These are phyloP conservation scores for Citrus sp. DNA, from an alignment of 345 rosid species.

Conservation along the genomic window DNA sequence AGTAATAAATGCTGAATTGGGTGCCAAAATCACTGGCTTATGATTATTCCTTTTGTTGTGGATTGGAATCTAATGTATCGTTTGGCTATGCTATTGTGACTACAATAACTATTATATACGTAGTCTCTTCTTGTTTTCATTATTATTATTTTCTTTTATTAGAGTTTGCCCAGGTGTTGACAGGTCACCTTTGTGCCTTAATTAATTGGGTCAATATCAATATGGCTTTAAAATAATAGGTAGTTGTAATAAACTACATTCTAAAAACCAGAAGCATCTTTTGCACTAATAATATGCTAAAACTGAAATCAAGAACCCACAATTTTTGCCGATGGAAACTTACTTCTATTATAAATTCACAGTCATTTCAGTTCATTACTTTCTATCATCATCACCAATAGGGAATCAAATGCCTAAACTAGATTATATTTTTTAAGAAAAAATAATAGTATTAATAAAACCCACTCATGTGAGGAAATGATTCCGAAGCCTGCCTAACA, in stretches of 20 bases:
- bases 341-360: not conserved
- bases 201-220: not conserved
- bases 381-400: not conserved
- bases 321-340: not conserved
- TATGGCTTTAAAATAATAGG: not conserved
- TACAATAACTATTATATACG: not conserved
- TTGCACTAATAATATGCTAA: not conserved
- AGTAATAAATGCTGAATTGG: not conserved
- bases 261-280: not conserved
- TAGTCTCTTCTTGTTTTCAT: not conserved
- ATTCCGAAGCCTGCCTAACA: not conserved
- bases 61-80: not conserved
- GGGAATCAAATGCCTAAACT: not conserved
- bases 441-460: not conserved
- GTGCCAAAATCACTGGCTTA: not conserved
- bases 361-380: not conserved
- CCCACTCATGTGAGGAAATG: not conserved
- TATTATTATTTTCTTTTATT: not conserved
- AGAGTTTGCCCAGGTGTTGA: not conserved
- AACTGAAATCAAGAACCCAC: not conserved
- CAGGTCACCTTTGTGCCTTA: not conserved
- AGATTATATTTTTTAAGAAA: not conserved
- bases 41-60: not conserved
- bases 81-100: not conserved
- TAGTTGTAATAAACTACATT: not conserved